These are phyloP conservation scores for Podaxis rugospora DNA, from an alignment of 768 basidiomycete genomes.

Conservation along the genomic window DNA sequence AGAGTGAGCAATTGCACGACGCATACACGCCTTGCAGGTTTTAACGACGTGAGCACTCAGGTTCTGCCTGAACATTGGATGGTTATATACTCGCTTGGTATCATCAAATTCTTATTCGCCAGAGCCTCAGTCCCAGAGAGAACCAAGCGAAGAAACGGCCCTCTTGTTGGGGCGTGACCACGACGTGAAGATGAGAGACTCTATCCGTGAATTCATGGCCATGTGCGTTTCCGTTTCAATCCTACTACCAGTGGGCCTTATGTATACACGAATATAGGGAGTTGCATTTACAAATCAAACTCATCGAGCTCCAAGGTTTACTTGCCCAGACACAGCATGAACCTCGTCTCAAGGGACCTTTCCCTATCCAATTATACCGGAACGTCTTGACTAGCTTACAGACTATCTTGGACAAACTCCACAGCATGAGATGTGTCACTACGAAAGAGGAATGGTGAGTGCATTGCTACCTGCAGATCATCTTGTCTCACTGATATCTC, in stretches of 20 bases:
- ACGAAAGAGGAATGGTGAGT: conserved; percentile 89
- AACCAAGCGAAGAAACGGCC: conserved; percentile 20
- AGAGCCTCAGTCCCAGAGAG: conserved; percentile 30
- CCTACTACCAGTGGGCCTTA: not conserved
- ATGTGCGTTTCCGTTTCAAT: conserved; percentile 50
- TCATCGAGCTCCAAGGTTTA: conserved; percentile 83
- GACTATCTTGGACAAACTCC: conserved; percentile 81
- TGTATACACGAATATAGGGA: conserved; percentile 57
- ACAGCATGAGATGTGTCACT: conserved; percentile 97
- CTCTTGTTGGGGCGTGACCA: conserved; percentile 28
- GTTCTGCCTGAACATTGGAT: conserved; percentile 90
- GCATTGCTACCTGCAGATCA: conserved; percentile 8
- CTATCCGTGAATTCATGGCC: conserved; percentile 85
- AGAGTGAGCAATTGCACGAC: conserved; percentile 48
- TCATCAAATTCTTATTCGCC: conserved; percentile 77
- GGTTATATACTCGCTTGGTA: conserved; percentile 91
- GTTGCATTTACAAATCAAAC: conserved; percentile 85
- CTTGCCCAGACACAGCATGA: conserved; percentile 89
- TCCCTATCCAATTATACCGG: conserved; percentile 83
- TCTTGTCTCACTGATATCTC: conserved; percentile 5
- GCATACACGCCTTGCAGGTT: conserved; percentile 5
- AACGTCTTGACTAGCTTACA: conserved; percentile 79
- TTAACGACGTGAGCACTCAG: conserved; percentile 31
- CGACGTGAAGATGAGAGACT: conserved; percentile 47
- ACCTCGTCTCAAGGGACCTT: conserved; percentile 92